Conservation (phyloP, 1,284 basidiomycete species). For the Golubevia pallescens region DNA sequence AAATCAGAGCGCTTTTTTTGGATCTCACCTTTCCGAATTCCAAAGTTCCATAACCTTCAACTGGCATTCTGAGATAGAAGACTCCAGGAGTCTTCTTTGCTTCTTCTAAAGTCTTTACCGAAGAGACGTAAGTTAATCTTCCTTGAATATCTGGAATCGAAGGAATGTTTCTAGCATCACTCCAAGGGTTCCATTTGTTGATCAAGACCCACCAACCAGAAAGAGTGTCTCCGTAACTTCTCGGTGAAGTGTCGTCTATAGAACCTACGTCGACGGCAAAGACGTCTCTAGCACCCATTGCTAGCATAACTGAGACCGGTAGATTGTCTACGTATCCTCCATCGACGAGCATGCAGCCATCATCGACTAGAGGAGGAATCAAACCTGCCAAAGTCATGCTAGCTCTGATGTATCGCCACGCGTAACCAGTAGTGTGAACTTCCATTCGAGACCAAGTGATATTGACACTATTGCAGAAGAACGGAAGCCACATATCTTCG, state of each 20-base stretch:
- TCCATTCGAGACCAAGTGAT: slow-evolving; percentile 63
- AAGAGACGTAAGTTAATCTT: slow-evolving; percentile 55
- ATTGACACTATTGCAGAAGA: slow-evolving; percentile 64
- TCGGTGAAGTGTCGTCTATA: slow-evolving; percentile 58
- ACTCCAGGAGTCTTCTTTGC: slow-evolving; percentile 52
- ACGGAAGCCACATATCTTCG: slow-evolving; percentile 64
- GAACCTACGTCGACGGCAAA: slow-evolving; percentile 60
- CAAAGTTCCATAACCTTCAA: slow-evolving; percentile 57
- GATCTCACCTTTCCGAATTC: slow-evolving; percentile 35
- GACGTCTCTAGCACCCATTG: slow-evolving; percentile 54
- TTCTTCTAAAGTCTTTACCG: slow-evolving; percentile 58
- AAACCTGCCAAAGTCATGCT: slow-evolving; percentile 62
- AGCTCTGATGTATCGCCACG: slow-evolving; percentile 61
- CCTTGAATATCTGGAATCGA: slow-evolving; percentile 60
- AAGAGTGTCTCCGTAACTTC: slow-evolving; percentile 59
- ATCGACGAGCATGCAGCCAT: slow-evolving; percentile 62
- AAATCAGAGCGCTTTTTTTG: not conserved
- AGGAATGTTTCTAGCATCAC: slow-evolving; percentile 53
- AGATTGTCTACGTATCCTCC: slow-evolving; percentile 64
- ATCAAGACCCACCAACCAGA: slow-evolving; percentile 63
- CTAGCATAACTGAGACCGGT: slow-evolving; percentile 59
- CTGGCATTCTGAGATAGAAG: slow-evolving; percentile 61
- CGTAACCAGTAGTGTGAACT: slow-evolving; percentile 60
- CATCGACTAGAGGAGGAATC: slow-evolving; percentile 58
- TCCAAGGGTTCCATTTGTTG: slow-evolving; percentile 61